Evolutionary conservation across 2,329 filamentous ascomycete species (phyloP), one percentile per base, ranked within the genome.

Genomic region (Fusarium ambrosium): DNA sequence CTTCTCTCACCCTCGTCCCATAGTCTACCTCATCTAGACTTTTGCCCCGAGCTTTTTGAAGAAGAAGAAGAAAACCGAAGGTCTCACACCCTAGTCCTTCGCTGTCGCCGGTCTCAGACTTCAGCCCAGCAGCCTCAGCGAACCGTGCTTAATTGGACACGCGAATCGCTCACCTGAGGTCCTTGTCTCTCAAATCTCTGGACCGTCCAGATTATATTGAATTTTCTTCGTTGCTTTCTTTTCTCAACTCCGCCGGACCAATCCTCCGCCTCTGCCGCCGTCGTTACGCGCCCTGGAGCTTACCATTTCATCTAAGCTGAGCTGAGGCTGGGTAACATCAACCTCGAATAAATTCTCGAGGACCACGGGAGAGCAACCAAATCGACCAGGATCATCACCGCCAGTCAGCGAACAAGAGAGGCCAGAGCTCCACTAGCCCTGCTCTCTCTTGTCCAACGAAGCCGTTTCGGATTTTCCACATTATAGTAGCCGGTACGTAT

Each of bases 21-120:
- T 60, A 24, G 56, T 53, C 68, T 41, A 24, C 45, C 45, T 59
- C 64, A 63, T 69, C 45, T 64, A 43, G 48, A 56, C 16, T 55
- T 60, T 34, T 41, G 62, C 20, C 64, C 56, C 48, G 61, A 45
- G 58, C 29, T 32, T 41, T 39, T 53, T 56, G 11, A 56, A 56
- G n/a, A 20, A 18, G 4, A 20, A 8, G 36, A 55, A 53, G n/a
- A 27, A 56, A 22, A 8, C 53, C 29, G 18, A 29, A 56, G 43
- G 22, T 62, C 59, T 34, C 22, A 32, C 36, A 32, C 55, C 65
- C 62, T 58, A 58, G 45, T 43, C 55, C 62, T 59, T 69, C 73
- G 67, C 68, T 66, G 43, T 78, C 66, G 62, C 76, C 76, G 76
- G 74, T 78, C 76, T 78, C 76, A 78, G 68, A 77, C 75, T 73